These are phyloP conservation scores for Candida cerambycidarum DNA, from an alignment of 805 yeast genomes.

Conservation along the genomic window DNA sequence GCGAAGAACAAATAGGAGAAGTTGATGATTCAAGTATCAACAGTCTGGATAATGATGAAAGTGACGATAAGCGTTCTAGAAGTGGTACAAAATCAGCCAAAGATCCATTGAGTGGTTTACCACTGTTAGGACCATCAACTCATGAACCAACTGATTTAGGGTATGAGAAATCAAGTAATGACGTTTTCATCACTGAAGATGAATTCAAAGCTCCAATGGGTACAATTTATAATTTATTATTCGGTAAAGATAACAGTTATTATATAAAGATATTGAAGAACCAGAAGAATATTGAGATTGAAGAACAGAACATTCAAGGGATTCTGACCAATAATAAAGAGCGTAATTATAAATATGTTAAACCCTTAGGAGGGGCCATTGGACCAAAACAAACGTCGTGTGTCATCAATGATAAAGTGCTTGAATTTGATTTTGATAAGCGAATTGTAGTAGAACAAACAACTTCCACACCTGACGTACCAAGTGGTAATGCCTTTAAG, in stretches of 20 bases:
- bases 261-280: slow-evolving; percentile 46
- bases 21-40: slow-evolving; percentile 3
- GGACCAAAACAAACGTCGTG: slow-evolving; percentile 79
- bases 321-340: slow-evolving; percentile 25
- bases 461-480: slow-evolving; percentile 79
- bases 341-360: slow-evolving; percentile 56
- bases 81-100: background rate
- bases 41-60: background rate
- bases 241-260: slow-evolving; percentile 57
- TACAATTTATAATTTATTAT: slow-evolving; percentile 54
- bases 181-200: slow-evolving; percentile 56
- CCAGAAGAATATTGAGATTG: slow-evolving; percentile 65
- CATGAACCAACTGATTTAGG: slow-evolving; percentile 52
- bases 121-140: slow-evolving; percentile 43
- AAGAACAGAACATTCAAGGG: slow-evolving; percentile 41
- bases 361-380: slow-evolving; percentile 65
- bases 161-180: slow-evolving; percentile 47
- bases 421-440: slow-evolving; percentile 49
- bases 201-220: slow-evolving; percentile 64
- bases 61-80: background rate
- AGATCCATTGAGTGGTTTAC: slow-evolving; percentile 35
- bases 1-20: slow-evolving; percentile 6
- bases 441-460: slow-evolving; percentile 52
- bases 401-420: slow-evolving; percentile 58
- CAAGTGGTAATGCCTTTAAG: slow-evolving; percentile 68